phyloP scores from a whole-genome alignment of 1,139 yeast genomes.

The Meyerozyma elateridarum region DNA sequence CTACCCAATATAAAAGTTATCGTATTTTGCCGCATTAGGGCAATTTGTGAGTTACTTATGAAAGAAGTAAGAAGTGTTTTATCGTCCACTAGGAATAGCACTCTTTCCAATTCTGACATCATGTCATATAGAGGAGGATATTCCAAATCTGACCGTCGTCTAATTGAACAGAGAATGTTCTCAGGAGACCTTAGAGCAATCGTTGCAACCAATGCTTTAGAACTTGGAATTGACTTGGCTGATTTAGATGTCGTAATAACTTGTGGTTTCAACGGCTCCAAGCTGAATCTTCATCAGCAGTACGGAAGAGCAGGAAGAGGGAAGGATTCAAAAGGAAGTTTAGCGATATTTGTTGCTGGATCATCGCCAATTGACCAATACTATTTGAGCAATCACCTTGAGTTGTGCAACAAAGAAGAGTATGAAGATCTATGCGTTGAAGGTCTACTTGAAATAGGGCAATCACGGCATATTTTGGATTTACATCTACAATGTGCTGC shows the following conservation, averaged over 20 bases:
- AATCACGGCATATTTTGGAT: conserved; percentile 48
- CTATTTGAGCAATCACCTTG: conserved; percentile 66
- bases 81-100: conserved; percentile 28
- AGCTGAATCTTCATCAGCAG: conserved; percentile 88
- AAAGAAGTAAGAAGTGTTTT: conserved; percentile 60
- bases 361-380: conserved; percentile 84
- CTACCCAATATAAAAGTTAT: conserved; percentile 61
- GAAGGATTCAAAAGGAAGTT: conserved; percentile 52
- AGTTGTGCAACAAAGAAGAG: conserved; percentile 42
- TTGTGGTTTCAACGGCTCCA: conserved; percentile 87
- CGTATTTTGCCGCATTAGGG: conserved; percentile 84
- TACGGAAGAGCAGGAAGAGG: conserved; percentile 96
- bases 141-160: conserved; percentile 75
- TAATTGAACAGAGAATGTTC: conserved; percentile 87
- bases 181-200: conserved; percentile 79
- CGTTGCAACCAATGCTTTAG: conserved; percentile 92
- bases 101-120: conserved; percentile 44
- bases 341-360: conserved; percentile 81
- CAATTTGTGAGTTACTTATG: conserved; percentile 82
- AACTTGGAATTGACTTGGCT: conserved; percentile 92
- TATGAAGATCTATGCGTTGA: conserved; percentile 44
- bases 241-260: conserved; percentile 84
- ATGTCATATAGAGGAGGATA: conserved; percentile 97
- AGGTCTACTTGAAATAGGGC: conserved; percentile 32
- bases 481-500: conserved; percentile 95